These are phyloP conservation scores for Recurvomyces mirabilis DNA, from an alignment of 495 filamentous ascomycete genomes.

Conservation along the genomic window DNA sequence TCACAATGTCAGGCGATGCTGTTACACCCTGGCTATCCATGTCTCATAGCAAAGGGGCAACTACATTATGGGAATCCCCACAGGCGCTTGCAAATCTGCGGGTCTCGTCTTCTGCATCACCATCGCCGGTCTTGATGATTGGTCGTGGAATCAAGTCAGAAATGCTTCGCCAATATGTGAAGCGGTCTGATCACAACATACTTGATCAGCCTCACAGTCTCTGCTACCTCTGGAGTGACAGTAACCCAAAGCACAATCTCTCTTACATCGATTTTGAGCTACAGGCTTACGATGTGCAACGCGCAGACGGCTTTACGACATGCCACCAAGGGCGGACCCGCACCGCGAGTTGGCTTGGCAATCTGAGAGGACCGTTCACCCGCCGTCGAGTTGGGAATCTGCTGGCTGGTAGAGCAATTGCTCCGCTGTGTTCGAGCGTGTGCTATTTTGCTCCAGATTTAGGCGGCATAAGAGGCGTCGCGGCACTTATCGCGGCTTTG, in stretches of 20 bases:
- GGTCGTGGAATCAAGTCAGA: background rate
- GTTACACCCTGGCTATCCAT: background rate
- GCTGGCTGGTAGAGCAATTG: background rate
- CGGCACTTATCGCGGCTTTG: background rate
- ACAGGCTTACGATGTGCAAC: background rate
- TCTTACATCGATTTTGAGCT: background rate
- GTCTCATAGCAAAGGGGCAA: background rate
- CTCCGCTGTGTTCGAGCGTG: background rate
- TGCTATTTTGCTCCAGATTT: constrained; percentile 6
- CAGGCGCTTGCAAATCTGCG: background rate
- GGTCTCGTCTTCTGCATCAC: background rate
- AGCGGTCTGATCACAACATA: background rate
- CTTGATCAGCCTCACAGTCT: background rate
- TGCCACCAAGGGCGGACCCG: background rate
- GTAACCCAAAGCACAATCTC: background rate
- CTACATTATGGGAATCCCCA: background rate
- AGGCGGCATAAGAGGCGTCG: constrained; percentile 1
- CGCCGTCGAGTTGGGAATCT: background rate
- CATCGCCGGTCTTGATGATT: background rate
- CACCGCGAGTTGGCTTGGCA: background rate
- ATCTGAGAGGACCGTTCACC: background rate
- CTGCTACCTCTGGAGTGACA: background rate
- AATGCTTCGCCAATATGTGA: background rate
- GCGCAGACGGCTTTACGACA: background rate
- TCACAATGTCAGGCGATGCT: background rate